Evolutionary conservation across 2,329 filamentous ascomycete species (phyloP).

Genomic region (Allantophomopsis lycopodina): DNA sequence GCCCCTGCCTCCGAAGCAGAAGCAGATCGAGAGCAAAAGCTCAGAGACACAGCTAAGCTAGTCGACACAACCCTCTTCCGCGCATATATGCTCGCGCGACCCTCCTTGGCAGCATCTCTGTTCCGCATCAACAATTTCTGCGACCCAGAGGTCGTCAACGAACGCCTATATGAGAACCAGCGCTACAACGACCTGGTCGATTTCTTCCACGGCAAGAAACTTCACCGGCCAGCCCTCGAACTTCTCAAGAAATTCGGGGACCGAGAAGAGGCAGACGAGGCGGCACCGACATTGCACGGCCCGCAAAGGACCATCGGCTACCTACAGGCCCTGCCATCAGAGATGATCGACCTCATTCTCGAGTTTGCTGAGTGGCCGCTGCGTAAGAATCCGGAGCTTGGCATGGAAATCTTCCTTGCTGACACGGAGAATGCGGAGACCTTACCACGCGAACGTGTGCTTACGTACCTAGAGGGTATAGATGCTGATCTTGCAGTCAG

Average conservation of each 20-base stretch:
- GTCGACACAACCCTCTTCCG: constrained; percentile 93
- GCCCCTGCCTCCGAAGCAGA: constrained; percentile 22
- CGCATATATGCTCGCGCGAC: constrained; percentile 85
- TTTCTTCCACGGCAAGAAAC: constrained; percentile 88
- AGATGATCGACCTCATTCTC: constrained; percentile 79
- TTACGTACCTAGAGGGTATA: constrained; percentile 59
- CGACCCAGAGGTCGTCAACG: constrained; percentile 88
- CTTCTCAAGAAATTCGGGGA: constrained; percentile 71
- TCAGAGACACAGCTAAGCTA: constrained; percentile 65
- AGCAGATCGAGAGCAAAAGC: constrained; percentile 52
- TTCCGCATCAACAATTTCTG: constrained; percentile 97
- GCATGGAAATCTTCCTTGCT: constrained; percentile 86
- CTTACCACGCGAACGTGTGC: constrained; percentile 62
- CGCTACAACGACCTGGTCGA: constrained; percentile 93
- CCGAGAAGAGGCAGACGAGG: constrained; percentile 33
- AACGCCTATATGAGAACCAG: constrained; percentile 76
- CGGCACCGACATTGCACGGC: constrained; percentile 51
- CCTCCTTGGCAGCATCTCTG: constrained; percentile 71
- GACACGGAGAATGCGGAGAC: constrained; percentile 94
- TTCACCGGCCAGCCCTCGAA: constrained; percentile 78
- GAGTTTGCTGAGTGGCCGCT: constrained; percentile 88
- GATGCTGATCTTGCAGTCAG: constrained; percentile 58
- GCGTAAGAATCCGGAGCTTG: constrained; percentile 53
- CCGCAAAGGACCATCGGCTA: constrained; percentile 78
- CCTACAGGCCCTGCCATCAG: constrained; percentile 75